phyloP scores from a whole-genome alignment of 148 eudicot species.

The Spergularia bocconei region DNA sequence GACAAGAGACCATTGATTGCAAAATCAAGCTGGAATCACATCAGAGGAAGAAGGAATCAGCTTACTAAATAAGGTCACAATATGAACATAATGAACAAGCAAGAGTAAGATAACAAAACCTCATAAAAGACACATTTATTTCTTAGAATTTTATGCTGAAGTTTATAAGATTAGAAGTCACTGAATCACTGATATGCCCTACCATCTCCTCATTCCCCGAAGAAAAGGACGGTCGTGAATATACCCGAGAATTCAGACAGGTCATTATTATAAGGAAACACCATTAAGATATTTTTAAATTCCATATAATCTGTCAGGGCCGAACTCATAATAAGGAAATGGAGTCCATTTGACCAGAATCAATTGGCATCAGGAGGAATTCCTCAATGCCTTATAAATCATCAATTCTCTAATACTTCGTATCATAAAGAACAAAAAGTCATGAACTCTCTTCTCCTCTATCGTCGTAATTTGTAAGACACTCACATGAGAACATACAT shows the following conservation, averaged over 20 bases:
- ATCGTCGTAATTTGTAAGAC: no score
- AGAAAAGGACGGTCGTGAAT: background rate
- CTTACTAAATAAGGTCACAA: background rate
- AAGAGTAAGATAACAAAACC: background rate
- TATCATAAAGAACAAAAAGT: no score
- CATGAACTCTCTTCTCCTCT: no score
- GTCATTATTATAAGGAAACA: background rate
- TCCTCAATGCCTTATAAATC: background rate
- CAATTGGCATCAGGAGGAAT: background rate
- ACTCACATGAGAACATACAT: background rate
- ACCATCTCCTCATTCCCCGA: background rate
- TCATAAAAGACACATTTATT: background rate
- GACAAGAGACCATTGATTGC: slow-evolving; percentile 79
- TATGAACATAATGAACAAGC: background rate
- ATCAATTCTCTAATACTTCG: background rate
- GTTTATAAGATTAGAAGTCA: background rate
- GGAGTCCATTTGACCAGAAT: background rate
- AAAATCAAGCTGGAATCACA: slow-evolving; percentile 66
- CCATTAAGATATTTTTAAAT: background rate
- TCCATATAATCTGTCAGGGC: background rate
- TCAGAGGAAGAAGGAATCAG: slow-evolving; percentile 13
- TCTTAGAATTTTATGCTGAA: background rate
- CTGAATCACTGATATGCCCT: background rate
- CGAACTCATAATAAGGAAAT: background rate
- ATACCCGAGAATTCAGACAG: background rate